Percentiles rank a stretch among this genome's conserved stretches.
Conservation (phyloP, 1,139 yeast species). For the Magnusiomyces ingens region DNA sequence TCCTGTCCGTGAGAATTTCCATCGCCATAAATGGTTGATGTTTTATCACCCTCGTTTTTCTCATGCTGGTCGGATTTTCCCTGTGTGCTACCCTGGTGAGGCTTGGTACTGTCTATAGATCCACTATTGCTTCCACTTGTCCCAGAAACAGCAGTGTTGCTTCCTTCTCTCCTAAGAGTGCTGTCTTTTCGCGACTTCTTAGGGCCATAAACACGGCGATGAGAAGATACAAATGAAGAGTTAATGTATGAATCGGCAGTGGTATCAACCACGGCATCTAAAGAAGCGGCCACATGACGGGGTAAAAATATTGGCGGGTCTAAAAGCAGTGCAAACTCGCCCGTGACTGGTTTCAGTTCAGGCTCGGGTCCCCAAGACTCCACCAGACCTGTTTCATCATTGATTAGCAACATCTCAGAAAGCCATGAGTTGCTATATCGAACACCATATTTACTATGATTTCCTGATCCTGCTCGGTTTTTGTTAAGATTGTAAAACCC, state of each 20-base stretch:
- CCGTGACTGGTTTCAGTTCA: constrained; percentile 23
- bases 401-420: constrained; percentile 4
- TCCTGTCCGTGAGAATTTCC: constrained; percentile 1
- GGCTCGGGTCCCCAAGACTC: constrained; percentile 25
- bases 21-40: constrained; percentile 1
- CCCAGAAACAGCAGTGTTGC: not conserved
- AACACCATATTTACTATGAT: constrained; percentile 20
- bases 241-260: constrained; percentile 12
- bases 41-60: constrained; percentile 2
- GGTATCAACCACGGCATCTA: constrained; percentile 19
- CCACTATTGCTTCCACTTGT: constrained; percentile 4
- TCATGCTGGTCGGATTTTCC: constrained; percentile 1
- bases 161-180: not conserved
- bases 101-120: not conserved
- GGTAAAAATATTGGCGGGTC: constrained; percentile 31
- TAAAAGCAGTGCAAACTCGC: constrained; percentile 29
- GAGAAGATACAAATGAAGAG: not conserved
- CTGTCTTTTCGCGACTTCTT: not conserved
- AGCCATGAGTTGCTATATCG: constrained; percentile 27
- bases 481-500: not conserved
- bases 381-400: constrained; percentile 15
- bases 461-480: not conserved
- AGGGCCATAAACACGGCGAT: constrained; percentile 3
- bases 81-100: not conserved
- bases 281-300: constrained; percentile 20